These are phyloP conservation scores for Discostella stelligeroides DNA, from an alignment of 108 stramenopile species.

Conservation along the genomic window DNA sequence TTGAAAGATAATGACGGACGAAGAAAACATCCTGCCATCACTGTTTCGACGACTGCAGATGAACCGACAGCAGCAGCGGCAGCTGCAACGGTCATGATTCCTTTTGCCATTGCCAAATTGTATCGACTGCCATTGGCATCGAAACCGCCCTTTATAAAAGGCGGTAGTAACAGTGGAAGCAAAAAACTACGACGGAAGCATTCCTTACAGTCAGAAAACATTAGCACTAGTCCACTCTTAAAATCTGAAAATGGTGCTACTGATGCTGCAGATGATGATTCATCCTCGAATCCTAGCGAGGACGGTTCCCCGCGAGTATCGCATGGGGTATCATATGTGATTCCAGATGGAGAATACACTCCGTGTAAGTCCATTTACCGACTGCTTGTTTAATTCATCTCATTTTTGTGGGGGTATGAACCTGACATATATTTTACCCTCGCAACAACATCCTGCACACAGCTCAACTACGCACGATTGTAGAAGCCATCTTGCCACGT, in stretches of 20 bases:
- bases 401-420: too few relatives aligned
- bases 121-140: slow-evolving; percentile 35
- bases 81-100: slow-evolving; percentile 24
- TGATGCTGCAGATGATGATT: slow-evolving; percentile 12
- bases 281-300: slow-evolving; percentile 3
- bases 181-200: slow-evolving; percentile 3
- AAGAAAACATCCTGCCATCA: background rate
- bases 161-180: slow-evolving; percentile 11
- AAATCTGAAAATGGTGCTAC: slow-evolving; percentile 4
- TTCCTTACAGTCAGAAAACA: slow-evolving; percentile 14
- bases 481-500: slow-evolving; percentile 39
- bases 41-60: background rate
- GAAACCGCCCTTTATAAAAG: slow-evolving; percentile 15
- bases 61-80: background rate
- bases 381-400: too few relatives aligned
- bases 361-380: background rate
- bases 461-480: slow-evolving; percentile 28
- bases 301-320: slow-evolving; percentile 11
- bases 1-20: background rate
- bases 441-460: background rate
- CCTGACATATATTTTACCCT: background rate
- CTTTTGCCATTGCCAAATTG: slow-evolving; percentile 45
- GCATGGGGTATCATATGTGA: slow-evolving; percentile 15
- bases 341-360: slow-evolving; percentile 37
- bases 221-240: slow-evolving; percentile 46